These are phyloP conservation scores for Puccinia triticina DNA, from an alignment of 1,284 basidiomycete genomes.

Conservation along the genomic window DNA sequence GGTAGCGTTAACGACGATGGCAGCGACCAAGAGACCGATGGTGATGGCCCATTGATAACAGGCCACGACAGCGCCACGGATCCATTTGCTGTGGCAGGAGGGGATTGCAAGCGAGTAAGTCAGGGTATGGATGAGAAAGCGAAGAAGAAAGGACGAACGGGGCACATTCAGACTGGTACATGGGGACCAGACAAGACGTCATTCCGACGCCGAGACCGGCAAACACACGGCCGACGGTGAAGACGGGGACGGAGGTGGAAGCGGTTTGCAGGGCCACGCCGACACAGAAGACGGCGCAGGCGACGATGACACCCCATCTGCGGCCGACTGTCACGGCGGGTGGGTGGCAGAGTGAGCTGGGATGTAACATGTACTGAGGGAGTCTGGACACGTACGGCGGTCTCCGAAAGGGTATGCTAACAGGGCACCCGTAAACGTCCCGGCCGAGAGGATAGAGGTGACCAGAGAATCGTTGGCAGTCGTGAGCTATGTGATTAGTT, in stretches of 20 bases:
- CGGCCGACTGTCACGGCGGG: constrained; percentile 20
- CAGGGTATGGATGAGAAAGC: neutral
- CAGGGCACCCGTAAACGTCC: constrained; percentile 41
- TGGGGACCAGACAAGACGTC: constrained; percentile 57
- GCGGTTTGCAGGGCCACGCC: constrained; percentile 51
- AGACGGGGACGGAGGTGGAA: constrained; percentile 53
- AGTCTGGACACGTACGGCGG: constrained; percentile 24
- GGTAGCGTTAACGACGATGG: constrained; percentile 56
- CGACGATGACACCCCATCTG: constrained; percentile 47
- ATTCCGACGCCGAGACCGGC: constrained; percentile 59
- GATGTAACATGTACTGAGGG: neutral
- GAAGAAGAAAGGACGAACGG: constrained; percentile 52
- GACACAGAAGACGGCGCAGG: constrained; percentile 39
- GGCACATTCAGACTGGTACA: constrained; percentile 60
- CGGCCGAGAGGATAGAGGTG: constrained; percentile 45
- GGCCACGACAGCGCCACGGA: constrained; percentile 59
- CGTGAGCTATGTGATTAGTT: neutral
- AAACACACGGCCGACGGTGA: constrained; percentile 58
- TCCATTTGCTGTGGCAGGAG: constrained; percentile 55
- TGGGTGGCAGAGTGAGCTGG: neutral
- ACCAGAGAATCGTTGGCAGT: constrained; percentile 48
- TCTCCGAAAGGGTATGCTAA: constrained; percentile 49
- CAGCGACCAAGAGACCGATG: constrained; percentile 53
- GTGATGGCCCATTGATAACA: constrained; percentile 60
- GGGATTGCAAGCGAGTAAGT: neutral